Base-by-base conservation (phyloP, 1,139 yeast genomes). In the Candida smagusa region DNA sequence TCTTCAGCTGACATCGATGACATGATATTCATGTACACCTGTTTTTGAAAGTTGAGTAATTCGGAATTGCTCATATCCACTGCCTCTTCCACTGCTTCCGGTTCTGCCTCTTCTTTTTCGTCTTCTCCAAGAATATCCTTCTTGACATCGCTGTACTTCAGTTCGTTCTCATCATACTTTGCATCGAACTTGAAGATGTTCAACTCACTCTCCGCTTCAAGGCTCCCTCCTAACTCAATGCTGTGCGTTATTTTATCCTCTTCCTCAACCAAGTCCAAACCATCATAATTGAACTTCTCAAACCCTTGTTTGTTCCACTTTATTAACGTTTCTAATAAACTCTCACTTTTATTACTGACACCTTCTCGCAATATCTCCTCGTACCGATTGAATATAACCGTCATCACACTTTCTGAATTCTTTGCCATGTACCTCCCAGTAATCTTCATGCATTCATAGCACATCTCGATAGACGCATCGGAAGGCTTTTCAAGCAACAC, bases 1-100 rank as follows among this genome's bases (percentile, higher is more conserved):
- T 92, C 99, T 48, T 88, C 96, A 2, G 92, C 81, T 1, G 95
- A 83, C 80, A 90, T 77, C 39, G 96, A 82, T n/a, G 97, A 87
- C 85, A 87, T 89, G 23, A 92, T 68, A 0, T 94, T 83, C 33
- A 89, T 65, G 51, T 90, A 90, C 2, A 90, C 84, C 1, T 77
- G 75, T 52, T 88, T 85, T 46, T 88, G 85, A 46, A 78, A 77
- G 36, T 78, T 77, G 3, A 79, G 65, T 27, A 81, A 59, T 28
- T 79, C 81, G 1, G 80, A 62, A 38, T 83, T 84, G 0, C 96
- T 84, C 72, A 84, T 66, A 56, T 90, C 97, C 28, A 71, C 66
- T 36, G 35, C 33, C 33, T 28, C 23, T 11, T 34, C 38, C 23
- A 9, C 22, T 9, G 0, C 28, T 32, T 42, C 50, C 6, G 29